A percentile compares a stretch with the other conserved stretches of the same genome.
Evolutionary conservation across 2,329 filamentous ascomycete genomes (phyloP).

Genomic region (Diplodia seriata): DNA sequence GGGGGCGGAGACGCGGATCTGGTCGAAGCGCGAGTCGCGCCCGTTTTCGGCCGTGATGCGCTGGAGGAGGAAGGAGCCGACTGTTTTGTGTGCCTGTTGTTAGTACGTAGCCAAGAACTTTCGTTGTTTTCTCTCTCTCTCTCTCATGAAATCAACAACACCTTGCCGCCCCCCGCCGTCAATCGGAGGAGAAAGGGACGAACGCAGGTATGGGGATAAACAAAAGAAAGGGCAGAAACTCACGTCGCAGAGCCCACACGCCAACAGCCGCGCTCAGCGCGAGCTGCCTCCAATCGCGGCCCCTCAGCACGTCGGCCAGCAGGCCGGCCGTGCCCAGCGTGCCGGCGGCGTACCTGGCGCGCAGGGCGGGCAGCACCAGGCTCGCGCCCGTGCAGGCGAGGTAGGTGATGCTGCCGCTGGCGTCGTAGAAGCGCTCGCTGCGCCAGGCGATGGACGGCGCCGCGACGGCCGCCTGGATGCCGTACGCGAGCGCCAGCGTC

Average conservation of each 20-base stretch:
- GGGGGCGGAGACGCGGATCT: slow-evolving; percentile 58
- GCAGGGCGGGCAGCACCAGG: slow-evolving; percentile 66
- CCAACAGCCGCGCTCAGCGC: slow-evolving; percentile 62
- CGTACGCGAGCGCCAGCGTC: slow-evolving; percentile 66
- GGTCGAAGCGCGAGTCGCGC: slow-evolving; percentile 65
- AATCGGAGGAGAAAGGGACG: too few relatives aligned
- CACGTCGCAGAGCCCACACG: slow-evolving; percentile 68
- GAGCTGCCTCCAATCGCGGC: slow-evolving; percentile 67
- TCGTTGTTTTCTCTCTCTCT: background rate
- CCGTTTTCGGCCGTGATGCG: slow-evolving; percentile 64
- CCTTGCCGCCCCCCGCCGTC: too few relatives aligned
- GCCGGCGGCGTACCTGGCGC: slow-evolving; percentile 59
- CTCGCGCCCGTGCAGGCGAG: slow-evolving; percentile 68
- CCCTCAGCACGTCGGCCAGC: slow-evolving; percentile 42
- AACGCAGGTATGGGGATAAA: background rate
- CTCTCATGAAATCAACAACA: background rate
- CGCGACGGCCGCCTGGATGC: slow-evolving; percentile 67
- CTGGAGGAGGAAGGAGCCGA: slow-evolving; percentile 69
- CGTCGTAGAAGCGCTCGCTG: slow-evolving; percentile 72
- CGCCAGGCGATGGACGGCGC: slow-evolving; percentile 66
- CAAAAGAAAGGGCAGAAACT: slow-evolving; percentile 36
- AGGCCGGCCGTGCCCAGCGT: slow-evolving; percentile 45
- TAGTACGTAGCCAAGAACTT: too few relatives aligned
- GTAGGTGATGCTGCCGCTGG: slow-evolving; percentile 71
- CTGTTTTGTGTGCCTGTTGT: slow-evolving; percentile 37